Conservation (phyloP, 1,284 basidiomycete genomes). For the Stereum hirsutum region DNA sequence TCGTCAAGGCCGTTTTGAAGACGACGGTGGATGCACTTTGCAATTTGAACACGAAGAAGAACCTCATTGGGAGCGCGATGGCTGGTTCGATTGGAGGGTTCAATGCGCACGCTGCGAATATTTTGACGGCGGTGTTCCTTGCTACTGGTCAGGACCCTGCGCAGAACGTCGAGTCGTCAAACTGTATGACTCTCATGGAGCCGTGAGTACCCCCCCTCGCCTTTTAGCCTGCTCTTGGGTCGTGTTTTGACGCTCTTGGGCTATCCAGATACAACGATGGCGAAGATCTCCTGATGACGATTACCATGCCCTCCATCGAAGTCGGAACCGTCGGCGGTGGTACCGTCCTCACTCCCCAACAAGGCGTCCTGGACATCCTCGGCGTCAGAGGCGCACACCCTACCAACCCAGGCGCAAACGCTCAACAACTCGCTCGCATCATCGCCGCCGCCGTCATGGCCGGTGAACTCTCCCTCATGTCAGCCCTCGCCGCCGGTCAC, state of each 20-base stretch:
- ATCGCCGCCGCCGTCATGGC: conserved; percentile 92
- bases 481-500: conserved; percentile 87
- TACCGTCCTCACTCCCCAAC: conserved; percentile 84
- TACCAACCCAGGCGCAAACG: conserved; percentile 78
- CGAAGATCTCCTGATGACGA: conserved; percentile 85
- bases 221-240: conserved; percentile 1
- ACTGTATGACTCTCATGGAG: conserved; percentile 99
- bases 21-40: conserved; percentile 89
- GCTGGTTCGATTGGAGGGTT: conserved; percentile 95
- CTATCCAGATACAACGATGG: conserved; percentile 71
- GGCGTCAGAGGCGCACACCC: conserved; percentile 83
- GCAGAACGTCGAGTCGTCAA: conserved; percentile 97
- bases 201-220: conserved; percentile 48
- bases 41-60: conserved; percentile 97
- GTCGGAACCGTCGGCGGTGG: conserved; percentile 96
- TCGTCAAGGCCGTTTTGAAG: conserved; percentile 91
- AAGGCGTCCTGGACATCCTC: conserved; percentile 87
- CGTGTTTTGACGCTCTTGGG: conserved; percentile 2
- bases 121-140: conserved; percentile 91
- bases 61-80: conserved; percentile 96
- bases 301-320: conserved; percentile 95
- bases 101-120: conserved; percentile 98
- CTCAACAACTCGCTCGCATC: conserved; percentile 79
- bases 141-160: conserved; percentile 99
- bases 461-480: conserved; percentile 84